Evolutionary conservation across 108 stramenopile genomes (phyloP).

Genomic region (Cyclotella atomus): DNA sequence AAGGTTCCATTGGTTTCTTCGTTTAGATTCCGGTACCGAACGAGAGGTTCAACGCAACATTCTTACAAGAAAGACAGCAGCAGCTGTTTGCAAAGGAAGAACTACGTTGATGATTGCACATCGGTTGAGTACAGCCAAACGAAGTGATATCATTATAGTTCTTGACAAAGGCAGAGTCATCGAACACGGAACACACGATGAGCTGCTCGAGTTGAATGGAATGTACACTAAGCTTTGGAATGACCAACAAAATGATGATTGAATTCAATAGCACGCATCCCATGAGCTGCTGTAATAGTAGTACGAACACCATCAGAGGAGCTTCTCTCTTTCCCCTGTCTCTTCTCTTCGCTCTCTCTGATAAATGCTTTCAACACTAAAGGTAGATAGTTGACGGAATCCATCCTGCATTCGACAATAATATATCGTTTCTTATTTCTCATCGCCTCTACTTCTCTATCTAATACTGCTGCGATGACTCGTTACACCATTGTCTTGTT

Average conservation of each 20-base stretch:
- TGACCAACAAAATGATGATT: conserved; percentile 46
- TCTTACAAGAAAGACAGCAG: conserved; percentile 44
- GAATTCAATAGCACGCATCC: too few species aligned
- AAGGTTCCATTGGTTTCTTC: background rate
- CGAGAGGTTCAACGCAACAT: conserved; percentile 45
- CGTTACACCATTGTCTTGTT: too few species aligned
- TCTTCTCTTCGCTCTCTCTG: too few species aligned
- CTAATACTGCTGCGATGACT: too few species aligned
- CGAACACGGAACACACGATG: conserved; percentile 54
- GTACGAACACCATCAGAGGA: too few species aligned
- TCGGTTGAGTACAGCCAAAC: conserved; percentile 69
- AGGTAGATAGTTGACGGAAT: too few species aligned
- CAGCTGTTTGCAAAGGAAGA: conserved; percentile 32
- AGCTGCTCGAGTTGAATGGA: conserved; percentile 42
- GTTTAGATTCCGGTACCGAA: conserved; percentile 65
- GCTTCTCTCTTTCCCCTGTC: too few species aligned
- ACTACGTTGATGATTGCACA: conserved; percentile 86
- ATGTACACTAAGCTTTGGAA: conserved; percentile 54
- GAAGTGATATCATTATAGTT: conserved; percentile 68
- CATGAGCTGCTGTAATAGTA: too few species aligned
- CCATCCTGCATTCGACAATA: too few species aligned
- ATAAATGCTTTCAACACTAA: too few species aligned
- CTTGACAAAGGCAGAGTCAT: conserved; percentile 54
- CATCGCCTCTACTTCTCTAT: too few species aligned
- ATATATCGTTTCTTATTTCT: too few species aligned